These are phyloP conservation scores for Aspergillus asperescens DNA, from an alignment of 495 filamentous ascomycete species.

Conservation along the genomic window DNA sequence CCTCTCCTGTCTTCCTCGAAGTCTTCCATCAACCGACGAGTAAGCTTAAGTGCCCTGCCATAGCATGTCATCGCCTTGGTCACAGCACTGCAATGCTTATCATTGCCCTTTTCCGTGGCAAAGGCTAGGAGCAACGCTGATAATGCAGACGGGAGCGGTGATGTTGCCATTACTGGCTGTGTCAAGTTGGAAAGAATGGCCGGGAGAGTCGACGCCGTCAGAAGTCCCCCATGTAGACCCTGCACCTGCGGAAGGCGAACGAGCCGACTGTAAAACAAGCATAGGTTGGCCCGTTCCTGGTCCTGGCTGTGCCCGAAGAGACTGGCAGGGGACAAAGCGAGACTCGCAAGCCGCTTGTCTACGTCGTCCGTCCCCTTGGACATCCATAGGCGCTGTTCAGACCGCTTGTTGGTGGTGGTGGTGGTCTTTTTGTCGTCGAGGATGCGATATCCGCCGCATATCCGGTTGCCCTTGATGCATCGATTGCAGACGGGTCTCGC, in stretches of 20 bases:
- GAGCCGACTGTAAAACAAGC: background rate
- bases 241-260: slow-evolving; percentile 1
- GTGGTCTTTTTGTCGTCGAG: background rate
- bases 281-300: background rate
- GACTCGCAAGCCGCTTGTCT: background rate
- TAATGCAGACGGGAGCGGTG: slow-evolving; percentile 1
- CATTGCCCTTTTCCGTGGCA: background rate
- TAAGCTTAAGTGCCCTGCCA: slow-evolving; percentile 4
- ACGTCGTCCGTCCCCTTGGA: background rate
- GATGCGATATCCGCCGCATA: slow-evolving; percentile 6
- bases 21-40: background rate
- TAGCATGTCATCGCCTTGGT: slow-evolving; percentile 3
- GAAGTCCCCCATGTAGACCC: background rate
- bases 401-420: background rate
- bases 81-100: background rate
- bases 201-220: slow-evolving; percentile 1
- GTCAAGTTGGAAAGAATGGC: background rate
- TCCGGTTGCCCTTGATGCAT: slow-evolving; percentile 3
- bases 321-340: background rate
- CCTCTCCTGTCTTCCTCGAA: background rate
- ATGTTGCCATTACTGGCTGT: background rate
- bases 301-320: background rate
- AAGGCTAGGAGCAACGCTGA: slow-evolving; percentile 1
- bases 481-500: slow-evolving; percentile 1
- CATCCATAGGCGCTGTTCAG: background rate